Conservation (phyloP, 331 rosid species). For the Spiraea crenata region DNA sequence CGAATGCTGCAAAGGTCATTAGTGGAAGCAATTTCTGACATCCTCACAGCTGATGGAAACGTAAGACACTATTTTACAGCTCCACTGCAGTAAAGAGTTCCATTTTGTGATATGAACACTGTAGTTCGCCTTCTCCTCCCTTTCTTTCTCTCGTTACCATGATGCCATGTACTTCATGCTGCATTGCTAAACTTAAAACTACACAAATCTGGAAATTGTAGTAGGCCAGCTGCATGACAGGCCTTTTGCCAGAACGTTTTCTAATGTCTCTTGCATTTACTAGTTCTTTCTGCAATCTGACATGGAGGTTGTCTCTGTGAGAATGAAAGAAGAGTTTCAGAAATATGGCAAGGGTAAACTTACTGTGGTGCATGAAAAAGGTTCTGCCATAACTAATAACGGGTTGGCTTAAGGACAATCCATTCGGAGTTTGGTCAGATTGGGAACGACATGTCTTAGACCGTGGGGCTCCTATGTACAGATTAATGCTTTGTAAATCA, state of each 20-base stretch:
- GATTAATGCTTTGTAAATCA: conserved; percentile 66
- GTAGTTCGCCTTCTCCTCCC: background rate
- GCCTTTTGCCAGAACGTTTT: conserved; percentile 8
- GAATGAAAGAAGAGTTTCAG: conserved; percentile 73
- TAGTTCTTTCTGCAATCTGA: conserved; percentile 94
- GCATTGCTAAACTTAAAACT: no score
- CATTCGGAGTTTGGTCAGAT: conserved; percentile 71
- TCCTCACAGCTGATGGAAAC: conserved; percentile 66
- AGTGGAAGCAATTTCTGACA: conserved; percentile 71
- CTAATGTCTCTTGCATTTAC: conserved; percentile 13
- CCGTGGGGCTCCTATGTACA: conserved; percentile 72
- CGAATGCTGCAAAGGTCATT: conserved; percentile 79
- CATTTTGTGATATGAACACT: background rate
- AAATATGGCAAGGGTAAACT: conserved; percentile 70
- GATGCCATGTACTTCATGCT: background rate
- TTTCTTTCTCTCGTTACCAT: background rate
- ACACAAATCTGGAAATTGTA: no score
- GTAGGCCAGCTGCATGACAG: no score
- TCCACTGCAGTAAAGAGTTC: background rate
- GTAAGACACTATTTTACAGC: conserved; percentile 29
- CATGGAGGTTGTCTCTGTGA: conserved; percentile 56
- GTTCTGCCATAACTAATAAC: conserved; percentile 29
- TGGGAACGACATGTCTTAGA: conserved; percentile 89
- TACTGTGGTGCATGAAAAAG: conserved; percentile 33
- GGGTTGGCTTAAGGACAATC: conserved; percentile 85